These are phyloP conservation scores for Lactarius tabidus DNA, from an alignment of 768 basidiomycete genomes.

Conservation along the genomic window DNA sequence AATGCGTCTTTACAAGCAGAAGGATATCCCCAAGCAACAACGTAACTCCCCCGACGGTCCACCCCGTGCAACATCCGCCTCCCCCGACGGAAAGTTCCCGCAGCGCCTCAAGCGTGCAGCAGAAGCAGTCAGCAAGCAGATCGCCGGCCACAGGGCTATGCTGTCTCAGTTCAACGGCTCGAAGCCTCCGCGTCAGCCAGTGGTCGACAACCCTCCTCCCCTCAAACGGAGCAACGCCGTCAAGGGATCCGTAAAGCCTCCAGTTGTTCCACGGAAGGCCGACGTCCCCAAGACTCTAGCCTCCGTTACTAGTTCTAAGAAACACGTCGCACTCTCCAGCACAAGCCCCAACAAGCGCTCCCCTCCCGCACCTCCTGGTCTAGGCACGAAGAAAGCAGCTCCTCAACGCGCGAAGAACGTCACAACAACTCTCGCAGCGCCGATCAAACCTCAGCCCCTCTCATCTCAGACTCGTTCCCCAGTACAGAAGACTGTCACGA, in stretches of 20 bases:
- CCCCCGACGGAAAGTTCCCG: not conserved
- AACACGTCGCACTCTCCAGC: not conserved
- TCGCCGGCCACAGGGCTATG: conserved; percentile 17
- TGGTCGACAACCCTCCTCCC: not conserved
- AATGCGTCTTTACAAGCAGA: conserved; percentile 21
- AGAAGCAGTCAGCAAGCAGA: conserved; percentile 16
- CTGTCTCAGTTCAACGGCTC: conserved; percentile 15
- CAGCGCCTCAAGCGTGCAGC: conserved; percentile 12
- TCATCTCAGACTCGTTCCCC: not conserved
- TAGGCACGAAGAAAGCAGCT: not conserved
- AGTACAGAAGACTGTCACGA: not conserved
- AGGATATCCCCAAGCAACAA: conserved; percentile 2
- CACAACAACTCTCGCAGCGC: not conserved
- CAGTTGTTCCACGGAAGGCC: not conserved
- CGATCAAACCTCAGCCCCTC: not conserved
- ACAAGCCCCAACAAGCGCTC: not conserved
- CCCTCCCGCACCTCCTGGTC: conserved; percentile 6
- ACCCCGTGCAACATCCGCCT: not conserved
- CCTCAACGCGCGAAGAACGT: not conserved
- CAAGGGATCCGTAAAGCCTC: conserved; percentile 1
- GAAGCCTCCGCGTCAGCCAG: conserved; percentile 9
- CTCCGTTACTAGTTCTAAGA: not conserved
- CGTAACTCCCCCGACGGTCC: not conserved
- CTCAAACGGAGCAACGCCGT: conserved; percentile 2
- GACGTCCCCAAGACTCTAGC: not conserved